These are phyloP conservation scores for Neoarthrinium moseri DNA, from an alignment of 2,329 filamentous ascomycete genomes.

Conservation along the genomic window DNA sequence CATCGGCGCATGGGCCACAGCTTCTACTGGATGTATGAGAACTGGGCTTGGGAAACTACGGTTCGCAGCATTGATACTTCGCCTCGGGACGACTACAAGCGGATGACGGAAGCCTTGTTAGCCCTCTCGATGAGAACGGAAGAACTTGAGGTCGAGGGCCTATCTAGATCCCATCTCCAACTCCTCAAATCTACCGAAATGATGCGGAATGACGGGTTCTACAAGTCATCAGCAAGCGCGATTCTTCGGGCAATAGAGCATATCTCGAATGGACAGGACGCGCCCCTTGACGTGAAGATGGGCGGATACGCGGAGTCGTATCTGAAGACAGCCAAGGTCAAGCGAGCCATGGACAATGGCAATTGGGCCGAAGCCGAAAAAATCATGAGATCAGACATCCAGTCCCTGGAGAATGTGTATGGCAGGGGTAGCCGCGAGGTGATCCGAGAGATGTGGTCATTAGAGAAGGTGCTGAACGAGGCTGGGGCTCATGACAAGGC, in stretches of 20 bases:
- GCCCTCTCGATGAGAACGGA: neutral
- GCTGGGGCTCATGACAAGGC: conserved; percentile 1
- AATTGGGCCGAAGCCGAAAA: neutral
- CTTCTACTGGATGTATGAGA: conserved; percentile 7
- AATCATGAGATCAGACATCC: neutral
- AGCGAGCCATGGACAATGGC: neutral
- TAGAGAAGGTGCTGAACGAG: conserved; percentile 6
- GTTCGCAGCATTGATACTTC: conserved; percentile 1
- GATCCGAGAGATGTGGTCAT: conserved; percentile 5
- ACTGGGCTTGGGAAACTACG: conserved; percentile 8
- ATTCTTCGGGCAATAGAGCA: neutral
- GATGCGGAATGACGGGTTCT: conserved; percentile 2
- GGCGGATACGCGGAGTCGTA: neutral
- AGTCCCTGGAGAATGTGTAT: neutral
- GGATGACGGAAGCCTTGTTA: conserved; percentile 1
- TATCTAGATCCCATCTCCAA: neutral
- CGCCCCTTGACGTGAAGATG: neutral
- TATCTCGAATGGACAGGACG: neutral
- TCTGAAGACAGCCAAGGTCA: neutral
- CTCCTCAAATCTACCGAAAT: neutral
- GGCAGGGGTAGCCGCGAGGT: neutral
- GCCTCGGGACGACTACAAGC: neutral
- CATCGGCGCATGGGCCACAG: neutral
- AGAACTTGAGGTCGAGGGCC: neutral
- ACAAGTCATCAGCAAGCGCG: neutral